phyloP scores from a whole-genome alignment of 345 rosid species.

The Arabis hirsuta region DNA sequence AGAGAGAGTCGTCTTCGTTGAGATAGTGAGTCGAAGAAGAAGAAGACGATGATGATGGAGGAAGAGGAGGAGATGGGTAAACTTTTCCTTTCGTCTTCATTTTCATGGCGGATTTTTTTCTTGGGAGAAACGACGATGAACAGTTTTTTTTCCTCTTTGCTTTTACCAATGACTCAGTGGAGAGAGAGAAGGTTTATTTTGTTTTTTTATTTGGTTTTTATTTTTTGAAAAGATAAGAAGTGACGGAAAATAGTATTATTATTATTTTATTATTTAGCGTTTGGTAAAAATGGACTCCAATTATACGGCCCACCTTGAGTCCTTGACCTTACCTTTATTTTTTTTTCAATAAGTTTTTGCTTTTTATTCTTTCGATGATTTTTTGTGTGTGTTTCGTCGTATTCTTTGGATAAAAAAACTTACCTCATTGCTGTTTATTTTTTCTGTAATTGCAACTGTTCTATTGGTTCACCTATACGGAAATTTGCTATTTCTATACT shows the following conservation, averaged over 20 bases:
- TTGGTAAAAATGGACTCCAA: slow-evolving; percentile 19
- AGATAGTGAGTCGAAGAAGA: slow-evolving; percentile 26
- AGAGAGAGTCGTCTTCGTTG: slow-evolving; percentile 50
- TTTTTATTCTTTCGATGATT: slow-evolving; percentile 15
- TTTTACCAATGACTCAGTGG: slow-evolving; percentile 32
- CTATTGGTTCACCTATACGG: background rate
- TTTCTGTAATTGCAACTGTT: background rate
- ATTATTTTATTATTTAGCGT: background rate
- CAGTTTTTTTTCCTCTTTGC: slow-evolving; percentile 13
- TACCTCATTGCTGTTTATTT: background rate
- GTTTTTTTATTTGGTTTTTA: background rate
- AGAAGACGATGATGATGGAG: slow-evolving; percentile 3
- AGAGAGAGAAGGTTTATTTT: slow-evolving; percentile 34
- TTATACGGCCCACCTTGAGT: slow-evolving; percentile 32
- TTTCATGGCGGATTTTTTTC: slow-evolving; percentile 52
- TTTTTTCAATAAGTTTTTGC: slow-evolving; percentile 7
- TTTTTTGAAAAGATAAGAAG: slow-evolving; percentile 18
- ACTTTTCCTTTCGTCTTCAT: slow-evolving; percentile 90
- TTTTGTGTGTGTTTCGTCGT: slow-evolving; percentile 14
- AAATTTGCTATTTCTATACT: slow-evolving; percentile 1
- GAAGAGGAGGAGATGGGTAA: slow-evolving; percentile 63
- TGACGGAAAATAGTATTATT: background rate
- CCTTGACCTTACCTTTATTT: background rate
- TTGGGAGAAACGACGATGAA: slow-evolving; percentile 36
- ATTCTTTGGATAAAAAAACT: slow-evolving; percentile 5